Conservation (phyloP, 129 eudicot genomes). For the Flaveria sonorensis region DNA sequence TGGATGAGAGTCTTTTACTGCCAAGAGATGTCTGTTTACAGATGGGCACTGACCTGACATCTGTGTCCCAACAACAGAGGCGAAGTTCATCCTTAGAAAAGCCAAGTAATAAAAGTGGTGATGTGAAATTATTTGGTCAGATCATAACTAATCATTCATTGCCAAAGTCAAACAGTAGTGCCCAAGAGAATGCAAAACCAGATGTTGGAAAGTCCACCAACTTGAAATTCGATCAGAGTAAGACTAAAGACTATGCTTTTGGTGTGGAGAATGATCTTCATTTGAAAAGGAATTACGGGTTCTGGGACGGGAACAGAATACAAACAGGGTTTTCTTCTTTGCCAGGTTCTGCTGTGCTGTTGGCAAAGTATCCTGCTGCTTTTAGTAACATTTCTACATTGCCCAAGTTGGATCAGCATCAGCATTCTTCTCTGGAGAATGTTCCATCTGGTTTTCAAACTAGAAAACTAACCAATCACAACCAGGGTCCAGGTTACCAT, state of each 20-base stretch:
- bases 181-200: conserved; percentile 25
- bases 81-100: conserved; percentile 45
- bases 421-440: conserved; percentile 32
- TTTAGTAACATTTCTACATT: conserved; percentile 44
- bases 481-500: conserved; percentile 39
- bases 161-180: conserved; percentile 36
- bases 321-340: conserved; percentile 55
- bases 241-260: conserved; percentile 9
- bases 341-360: conserved; percentile 67
- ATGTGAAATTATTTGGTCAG: conserved; percentile 88
- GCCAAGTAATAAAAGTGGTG: conserved; percentile 48
- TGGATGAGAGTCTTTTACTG: conserved; percentile 34
- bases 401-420: conserved; percentile 47
- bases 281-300: conserved; percentile 44
- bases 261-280: conserved; percentile 51
- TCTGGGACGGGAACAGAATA: conserved; percentile 67
- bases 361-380: conserved; percentile 79
- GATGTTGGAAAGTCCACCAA: conserved; percentile 35
- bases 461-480: conserved; percentile 45
- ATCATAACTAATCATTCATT: conserved; percentile 50
- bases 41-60: conserved; percentile 40
- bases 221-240: conserved; percentile 36
- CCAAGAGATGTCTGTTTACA: conserved; percentile 38
- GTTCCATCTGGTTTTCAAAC: conserved; percentile 46
- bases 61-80: conserved; percentile 41